A percentile compares a stretch with the other conserved stretches of the same genome.
Conservation (phyloP, 805 yeast species). For the Pichia heedii region DNA sequence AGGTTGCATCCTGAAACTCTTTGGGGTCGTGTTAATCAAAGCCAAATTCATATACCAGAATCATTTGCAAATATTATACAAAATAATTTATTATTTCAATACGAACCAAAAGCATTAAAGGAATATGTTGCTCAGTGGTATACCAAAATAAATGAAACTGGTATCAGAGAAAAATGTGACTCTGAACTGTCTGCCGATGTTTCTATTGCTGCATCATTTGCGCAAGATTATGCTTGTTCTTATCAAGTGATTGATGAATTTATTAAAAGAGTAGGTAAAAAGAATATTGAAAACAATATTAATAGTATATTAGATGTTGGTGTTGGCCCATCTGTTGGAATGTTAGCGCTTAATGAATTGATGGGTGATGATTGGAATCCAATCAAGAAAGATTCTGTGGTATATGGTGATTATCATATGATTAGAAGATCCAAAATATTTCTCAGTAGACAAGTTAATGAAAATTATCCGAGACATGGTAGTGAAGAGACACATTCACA, state of each 20-base stretch:
- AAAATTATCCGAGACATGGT: constrained; percentile 23
- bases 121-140: constrained; percentile 39
- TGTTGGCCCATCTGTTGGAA: constrained; percentile 87
- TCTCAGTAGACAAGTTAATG: constrained; percentile 60
- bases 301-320: constrained; percentile 67
- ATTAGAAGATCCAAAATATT: constrained; percentile 68
- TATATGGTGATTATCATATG: constrained; percentile 68
- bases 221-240: constrained; percentile 70
- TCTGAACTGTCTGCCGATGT: constrained; percentile 59
- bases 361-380: constrained; percentile 62
- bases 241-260: constrained; percentile 61
- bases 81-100: constrained; percentile 50
- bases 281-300: constrained; percentile 45
- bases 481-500: constrained; percentile 32
- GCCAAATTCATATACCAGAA: constrained; percentile 47
- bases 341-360: constrained; percentile 77
- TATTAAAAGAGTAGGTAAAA: constrained; percentile 42
- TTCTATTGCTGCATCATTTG: constrained; percentile 68
- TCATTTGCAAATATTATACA: constrained; percentile 49
- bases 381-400: constrained; percentile 55
- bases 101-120: constrained; percentile 56
- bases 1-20: constrained; percentile 52
- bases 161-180: constrained; percentile 36
- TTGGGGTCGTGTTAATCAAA: constrained; percentile 44
- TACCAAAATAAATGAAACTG: constrained; percentile 37